Conservation (phyloP, 257 asterid species). For the Nicotiana otophora region DNA sequence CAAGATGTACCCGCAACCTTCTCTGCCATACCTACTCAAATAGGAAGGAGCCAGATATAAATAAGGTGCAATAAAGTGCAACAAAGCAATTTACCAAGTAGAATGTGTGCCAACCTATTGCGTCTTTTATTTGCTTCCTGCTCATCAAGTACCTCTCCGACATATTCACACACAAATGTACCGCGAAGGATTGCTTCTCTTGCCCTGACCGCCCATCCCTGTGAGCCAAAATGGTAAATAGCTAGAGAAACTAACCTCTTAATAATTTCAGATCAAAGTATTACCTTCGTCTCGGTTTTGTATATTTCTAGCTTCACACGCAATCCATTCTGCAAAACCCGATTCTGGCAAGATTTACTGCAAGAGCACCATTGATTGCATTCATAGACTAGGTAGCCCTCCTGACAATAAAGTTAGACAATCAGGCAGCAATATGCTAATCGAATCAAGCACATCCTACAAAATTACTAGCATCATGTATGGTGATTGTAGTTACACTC, state of each 20-base stretch:
- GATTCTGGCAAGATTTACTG: constrained; percentile 69
- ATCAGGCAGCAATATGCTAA: neutral
- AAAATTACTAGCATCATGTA: neutral
- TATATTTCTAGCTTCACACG: constrained; percentile 80
- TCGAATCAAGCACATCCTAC: neutral
- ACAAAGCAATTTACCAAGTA: neutral
- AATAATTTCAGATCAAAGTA: constrained; percentile 1
- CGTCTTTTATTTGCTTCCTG: constrained; percentile 82
- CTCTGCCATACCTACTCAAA: constrained; percentile 48
- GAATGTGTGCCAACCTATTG: constrained; percentile 41
- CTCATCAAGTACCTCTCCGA: constrained; percentile 88
- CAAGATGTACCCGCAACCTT: constrained; percentile 56
- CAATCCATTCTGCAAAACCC: constrained; percentile 94
- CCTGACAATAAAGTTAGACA: constrained; percentile 50
- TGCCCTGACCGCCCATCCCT: constrained; percentile 99
- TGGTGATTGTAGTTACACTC: neutral
- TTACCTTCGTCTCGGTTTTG: constrained; percentile 87
- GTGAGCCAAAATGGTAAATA: constrained; percentile 23
- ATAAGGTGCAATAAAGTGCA: neutral
- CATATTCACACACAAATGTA: constrained; percentile 86
- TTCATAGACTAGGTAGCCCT: constrained; percentile 92
- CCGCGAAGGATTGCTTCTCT: constrained; percentile 81
- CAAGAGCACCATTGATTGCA: constrained; percentile 87
- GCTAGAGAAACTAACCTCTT: neutral
- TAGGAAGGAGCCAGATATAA: neutral